Evolutionary conservation across 139 green algal genomes (phyloP), one percentile per base, ranked within the genome.

Genomic region (Spirogloea muscicola): DNA sequence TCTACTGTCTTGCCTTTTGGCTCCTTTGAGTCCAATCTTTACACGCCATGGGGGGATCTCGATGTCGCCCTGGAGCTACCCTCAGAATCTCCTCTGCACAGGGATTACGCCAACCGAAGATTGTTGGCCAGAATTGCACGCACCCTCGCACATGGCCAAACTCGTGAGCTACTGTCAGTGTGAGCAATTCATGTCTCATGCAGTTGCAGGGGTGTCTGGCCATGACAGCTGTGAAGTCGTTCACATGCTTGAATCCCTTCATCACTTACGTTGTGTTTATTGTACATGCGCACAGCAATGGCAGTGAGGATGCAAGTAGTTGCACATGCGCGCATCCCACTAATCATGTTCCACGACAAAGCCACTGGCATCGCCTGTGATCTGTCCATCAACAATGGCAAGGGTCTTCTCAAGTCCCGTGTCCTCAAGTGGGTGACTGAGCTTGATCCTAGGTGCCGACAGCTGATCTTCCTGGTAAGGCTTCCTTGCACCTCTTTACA

Each of bases 301-400:
- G n/a, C n/a, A n/a, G n/a, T n/a, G n/a, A n/a, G n/a, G n/a, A n/a
- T 77, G 58, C 38, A 82, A 49, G n/a, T 74, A 3, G 49, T 82
- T 25, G 27, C 59, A 18, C 29, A 73, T 25, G 69, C 77, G 52
- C 60, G 77, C 37, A 62, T 84, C 29, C 77, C 77, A 13, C 27
- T 84, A 29, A 37, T 84, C 18, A 80, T 75, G 55, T 84, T 84
- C 59, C 43, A 46, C 31, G 77, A 84, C 52, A 31, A 33, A 39
- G 25, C 36, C 18, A 84, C 63, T 7, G 64, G 71, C 31, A 39
- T 84, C 1, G 37, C 44, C 37, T 84, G 77, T 52, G 77, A 84
- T 58, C 37, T 84, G 60, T 72, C 55, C 63, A 40, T 84, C 7
- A 49, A 46, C 41, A 79, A 79, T 25, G 61, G 58, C 42, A 48